Conservation (phyloP, 2,329 filamentous ascomycete species). For the Neopestalotiopsis sp. region DNA sequence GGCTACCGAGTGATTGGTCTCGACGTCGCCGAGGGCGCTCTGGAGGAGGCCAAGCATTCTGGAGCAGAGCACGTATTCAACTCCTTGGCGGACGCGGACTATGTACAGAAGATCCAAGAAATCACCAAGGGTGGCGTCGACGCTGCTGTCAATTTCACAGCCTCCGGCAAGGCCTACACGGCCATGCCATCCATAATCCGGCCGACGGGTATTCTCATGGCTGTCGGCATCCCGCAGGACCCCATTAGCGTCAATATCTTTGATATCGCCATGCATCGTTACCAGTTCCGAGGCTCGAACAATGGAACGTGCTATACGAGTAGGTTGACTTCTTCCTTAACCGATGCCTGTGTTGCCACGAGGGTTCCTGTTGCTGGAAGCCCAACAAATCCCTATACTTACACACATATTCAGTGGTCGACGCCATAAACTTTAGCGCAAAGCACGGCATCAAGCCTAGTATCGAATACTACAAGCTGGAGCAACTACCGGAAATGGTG, state of each 20-base stretch:
- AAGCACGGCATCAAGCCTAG: conserved; percentile 10
- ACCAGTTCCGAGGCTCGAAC: conserved; percentile 1
- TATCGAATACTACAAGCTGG: conserved; percentile 3
- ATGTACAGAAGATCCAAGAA: neutral
- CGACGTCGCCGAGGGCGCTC: conserved; percentile 26
- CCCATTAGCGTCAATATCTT: conserved; percentile 18
- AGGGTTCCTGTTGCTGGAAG: neutral
- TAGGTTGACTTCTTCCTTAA: neutral
- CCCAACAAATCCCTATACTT: neutral
- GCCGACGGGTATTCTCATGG: conserved; percentile 22
- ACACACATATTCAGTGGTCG: neutral
- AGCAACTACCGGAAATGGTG: conserved; percentile 12
- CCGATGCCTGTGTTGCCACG: neutral
- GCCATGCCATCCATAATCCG: conserved; percentile 10
- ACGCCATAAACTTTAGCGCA: conserved; percentile 10
- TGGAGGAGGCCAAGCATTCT: conserved; percentile 19
- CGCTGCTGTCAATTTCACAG: conserved; percentile 9
- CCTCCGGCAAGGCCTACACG: neutral
- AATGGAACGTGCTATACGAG: conserved; percentile 11
- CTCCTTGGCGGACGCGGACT: conserved; percentile 16
- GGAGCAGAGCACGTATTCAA: conserved; percentile 22
- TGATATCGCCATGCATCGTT: neutral
- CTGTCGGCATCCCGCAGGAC: conserved; percentile 22
- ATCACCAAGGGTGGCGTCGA: conserved; percentile 5
- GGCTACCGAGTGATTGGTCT: conserved; percentile 29